Base-by-base conservation (phyloP, 75 land plant genomes). In the Adiantum capillusveneris region DNA sequence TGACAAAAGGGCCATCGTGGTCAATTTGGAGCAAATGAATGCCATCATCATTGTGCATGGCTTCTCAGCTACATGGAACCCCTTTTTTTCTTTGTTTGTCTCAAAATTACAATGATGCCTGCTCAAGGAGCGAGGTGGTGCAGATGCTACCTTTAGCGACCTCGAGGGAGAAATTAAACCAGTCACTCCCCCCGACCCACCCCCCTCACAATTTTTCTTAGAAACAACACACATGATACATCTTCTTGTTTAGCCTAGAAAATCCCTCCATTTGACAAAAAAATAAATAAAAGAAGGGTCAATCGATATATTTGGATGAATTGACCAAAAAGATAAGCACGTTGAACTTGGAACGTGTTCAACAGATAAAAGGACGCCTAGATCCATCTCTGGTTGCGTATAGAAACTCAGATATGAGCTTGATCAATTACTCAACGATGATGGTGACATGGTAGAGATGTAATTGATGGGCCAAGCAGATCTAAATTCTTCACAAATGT, bases 361-460 rank as follows among this genome's bases (percentile, higher is more conserved):
- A 89, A 22, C 79, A 70, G 52, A 67, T 88, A 19, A 88, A 88
- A 60, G 78, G 76, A 48, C 71, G 84, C 0, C 60, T 88, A 17
- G 89, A 29, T 65, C 79, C 26, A 68, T 87, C 26, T 72, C 78
- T 34, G 72, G 82, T 18, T 70, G 84, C 16, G 88, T 84, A 9
- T 88, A 87, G 56, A 79, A 81, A 84, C 84, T 88, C 11, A 65
- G 93, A 60, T 85, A 84, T 70, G 93, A 88, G 61, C 55, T 88
- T 52, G 93, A 88, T 44, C 93, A 88, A n/a, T 65, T 88, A 31
- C 66, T 88, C 41, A 88, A 88, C 70, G 93, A 88, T 71, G 84
- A 88, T 66, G 86, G 81, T 14, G 94, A 88, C 67, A 88, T 88
- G 94, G 94, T 81, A 51, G 94, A 88, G 63, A 82, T 88, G 89